Evolutionary conservation across 768 basidiomycete genomes (phyloP).

Genomic region (Stropharia rugosoannulata): DNA sequence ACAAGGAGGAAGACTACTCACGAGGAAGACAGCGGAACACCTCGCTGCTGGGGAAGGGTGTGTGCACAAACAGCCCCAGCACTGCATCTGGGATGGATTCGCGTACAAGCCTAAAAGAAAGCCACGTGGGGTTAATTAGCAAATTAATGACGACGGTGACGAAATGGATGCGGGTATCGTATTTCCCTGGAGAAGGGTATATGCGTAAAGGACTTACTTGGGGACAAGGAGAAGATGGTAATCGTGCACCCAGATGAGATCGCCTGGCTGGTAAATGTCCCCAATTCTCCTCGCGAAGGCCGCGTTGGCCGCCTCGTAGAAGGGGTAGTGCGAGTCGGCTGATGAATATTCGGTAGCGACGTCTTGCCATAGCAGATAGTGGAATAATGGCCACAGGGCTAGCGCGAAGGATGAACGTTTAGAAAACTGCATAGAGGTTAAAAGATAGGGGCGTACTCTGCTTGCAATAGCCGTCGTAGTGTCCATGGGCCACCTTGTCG

Average conservation of each 20-base stretch:
- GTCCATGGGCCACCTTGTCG: slow-evolving; percentile 85
- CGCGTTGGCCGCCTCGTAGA: slow-evolving; percentile 80
- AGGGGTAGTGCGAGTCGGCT: slow-evolving; percentile 80
- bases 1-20: slow-evolving; percentile 35
- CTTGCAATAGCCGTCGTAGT: slow-evolving; percentile 98
- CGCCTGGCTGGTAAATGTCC: slow-evolving; percentile 81
- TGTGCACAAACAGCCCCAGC: slow-evolving; percentile 94
- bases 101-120: slow-evolving; percentile 58
- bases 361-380: slow-evolving; percentile 98
- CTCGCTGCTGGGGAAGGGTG: slow-evolving; percentile 96
- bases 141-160: background rate
- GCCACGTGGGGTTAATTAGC: slow-evolving; percentile 2
- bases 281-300: slow-evolving; percentile 76
- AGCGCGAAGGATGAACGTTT: background rate
- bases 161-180: background rate
- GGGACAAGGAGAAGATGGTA: slow-evolving; percentile 95
- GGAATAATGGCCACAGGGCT: slow-evolving; percentile 98
- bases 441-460: slow-evolving; percentile 55
- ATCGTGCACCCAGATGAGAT: slow-evolving; percentile 93
- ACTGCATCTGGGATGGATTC: slow-evolving; percentile 65
- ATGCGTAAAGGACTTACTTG: slow-evolving; percentile 29
- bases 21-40: slow-evolving; percentile 93
- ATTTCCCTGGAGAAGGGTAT: slow-evolving; percentile 5
- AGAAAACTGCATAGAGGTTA: background rate
- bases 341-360: slow-evolving; percentile 87